Evolutionary conservation across 345 rosid genomes (phyloP).

Genomic region (Eucalyptus marginata): DNA sequence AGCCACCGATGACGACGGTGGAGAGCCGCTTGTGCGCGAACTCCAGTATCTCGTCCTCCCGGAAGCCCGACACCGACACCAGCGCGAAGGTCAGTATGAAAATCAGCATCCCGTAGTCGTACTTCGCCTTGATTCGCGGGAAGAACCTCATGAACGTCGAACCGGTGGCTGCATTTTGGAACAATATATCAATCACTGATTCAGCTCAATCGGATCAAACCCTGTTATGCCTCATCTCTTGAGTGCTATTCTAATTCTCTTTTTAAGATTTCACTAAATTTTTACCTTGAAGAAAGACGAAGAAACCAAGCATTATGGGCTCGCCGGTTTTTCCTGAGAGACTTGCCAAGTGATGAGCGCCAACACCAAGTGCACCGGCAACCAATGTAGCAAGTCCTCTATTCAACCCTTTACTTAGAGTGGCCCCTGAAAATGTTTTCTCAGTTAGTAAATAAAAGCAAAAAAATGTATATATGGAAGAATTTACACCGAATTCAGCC

Average conservation of each 20-base stretch:
- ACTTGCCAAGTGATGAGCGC: slow-evolving; percentile 57
- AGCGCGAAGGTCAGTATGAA: slow-evolving; percentile 72
- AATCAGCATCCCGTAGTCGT: slow-evolving; percentile 65
- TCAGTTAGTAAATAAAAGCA: background rate
- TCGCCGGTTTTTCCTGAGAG: slow-evolving; percentile 39
- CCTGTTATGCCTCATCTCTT: background rate
- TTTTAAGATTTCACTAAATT: background rate
- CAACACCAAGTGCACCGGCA: slow-evolving; percentile 55
- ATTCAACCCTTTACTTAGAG: slow-evolving; percentile 59
- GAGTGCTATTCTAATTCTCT: background rate
- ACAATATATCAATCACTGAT: background rate
- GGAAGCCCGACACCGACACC: slow-evolving; percentile 60
- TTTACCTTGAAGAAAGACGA: slow-evolving; percentile 55
- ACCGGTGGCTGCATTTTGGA: slow-evolving; percentile 27
- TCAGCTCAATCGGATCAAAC: background rate
- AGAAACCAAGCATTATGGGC: slow-evolving; percentile 50
- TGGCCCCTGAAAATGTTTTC: slow-evolving; percentile 19
- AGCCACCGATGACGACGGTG: slow-evolving; percentile 58
- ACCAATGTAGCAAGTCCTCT: slow-evolving; percentile 58
- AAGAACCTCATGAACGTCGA: slow-evolving; percentile 63
- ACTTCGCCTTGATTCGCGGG: slow-evolving; percentile 70
- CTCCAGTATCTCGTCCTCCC: slow-evolving; percentile 35
- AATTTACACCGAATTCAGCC: background rate
- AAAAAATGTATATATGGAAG: background rate
- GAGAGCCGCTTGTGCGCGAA: slow-evolving; percentile 48